Evolutionary conservation across 371 early-diverging fungal species (phyloP).

Genomic region (Lichtheimia ramosa): DNA sequence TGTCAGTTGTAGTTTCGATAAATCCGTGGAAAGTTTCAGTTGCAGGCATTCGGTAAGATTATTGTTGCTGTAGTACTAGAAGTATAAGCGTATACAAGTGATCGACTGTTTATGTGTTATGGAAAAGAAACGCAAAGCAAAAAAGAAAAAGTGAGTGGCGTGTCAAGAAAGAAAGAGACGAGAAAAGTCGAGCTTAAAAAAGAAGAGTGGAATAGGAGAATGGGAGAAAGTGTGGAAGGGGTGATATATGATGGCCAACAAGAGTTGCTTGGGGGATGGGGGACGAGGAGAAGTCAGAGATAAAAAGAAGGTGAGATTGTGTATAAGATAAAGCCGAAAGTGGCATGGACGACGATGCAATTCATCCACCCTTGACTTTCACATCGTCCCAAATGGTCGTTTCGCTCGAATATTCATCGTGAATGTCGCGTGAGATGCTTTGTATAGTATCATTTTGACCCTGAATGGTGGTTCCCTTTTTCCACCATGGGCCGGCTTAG

Average conservation of each 20-base stretch:
- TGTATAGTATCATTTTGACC: neutral
- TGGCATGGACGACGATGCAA: no score
- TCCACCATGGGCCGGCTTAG: neutral
- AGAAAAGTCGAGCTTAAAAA: conserved; percentile 7
- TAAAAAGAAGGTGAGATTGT: neutral
- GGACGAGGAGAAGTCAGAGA: neutral
- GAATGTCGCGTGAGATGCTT: no score
- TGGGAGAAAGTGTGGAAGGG: conserved; percentile 6
- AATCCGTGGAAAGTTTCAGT: conserved; percentile 54
- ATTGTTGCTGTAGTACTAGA: no score
- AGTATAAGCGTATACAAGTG: no score
- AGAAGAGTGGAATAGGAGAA: conserved; percentile 7
- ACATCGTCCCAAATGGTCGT: no score
- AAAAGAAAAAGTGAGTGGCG: conserved; percentile 6
- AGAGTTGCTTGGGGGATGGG: neutral
- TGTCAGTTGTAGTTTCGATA: conserved; percentile 64
- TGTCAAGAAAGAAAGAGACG: conserved; percentile 4
- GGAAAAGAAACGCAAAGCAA: conserved; percentile 6
- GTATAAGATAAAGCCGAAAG: no score
- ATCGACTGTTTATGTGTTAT: neutral
- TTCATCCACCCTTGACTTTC: no score
- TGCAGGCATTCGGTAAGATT: conserved; percentile 25
- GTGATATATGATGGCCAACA: no score
- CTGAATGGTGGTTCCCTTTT: conserved; percentile 1
- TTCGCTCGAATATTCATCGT: no score